Base-by-base conservation (phyloP, 345 rosid genomes). In the Syzygium grande region DNA sequence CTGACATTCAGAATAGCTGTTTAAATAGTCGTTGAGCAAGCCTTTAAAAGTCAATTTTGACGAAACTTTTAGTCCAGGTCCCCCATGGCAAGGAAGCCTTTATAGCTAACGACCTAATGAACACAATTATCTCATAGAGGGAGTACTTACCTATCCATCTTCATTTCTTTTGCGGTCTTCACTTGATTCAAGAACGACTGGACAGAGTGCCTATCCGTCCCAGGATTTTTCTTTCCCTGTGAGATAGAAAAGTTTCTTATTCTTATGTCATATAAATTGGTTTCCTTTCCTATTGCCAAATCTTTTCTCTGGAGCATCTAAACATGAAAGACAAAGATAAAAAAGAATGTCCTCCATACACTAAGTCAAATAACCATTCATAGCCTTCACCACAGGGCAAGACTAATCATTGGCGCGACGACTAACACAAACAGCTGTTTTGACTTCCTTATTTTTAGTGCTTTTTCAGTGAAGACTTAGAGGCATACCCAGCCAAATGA, bases 221-320 rank as follows among this genome's bases (percentile, higher is more conserved):
- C 95, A 30, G 98, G 98, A 89, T 95, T 95, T 91, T 92, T 95
- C 92, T 94, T 95, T 65, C 98, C 98, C 98, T 94, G 91, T 10
- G 16, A 84, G 38, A 52, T 10, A 16, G 2, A 84, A 79, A 54
- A 51, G 56, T 52, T n/a, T 52, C 61, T 43, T 58, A 52, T 22
- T 5, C 49, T 73, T 21, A 38, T 21, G 14, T 38, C 83, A 73
- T 73, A 38, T 19, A 73, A 73, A 73, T 68, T 38, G 15, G 38
- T 73, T 34, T 38, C 80, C 80, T 19, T 34, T 73, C 80, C 19
- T 38, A 19, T 19, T 73, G 49, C 49, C 83, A 73, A 73, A 73
- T 73, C 38, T 73, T 34, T 73, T 34, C 49, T 34, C 80, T 49
- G 14, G 38, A 73, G 25, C 83, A 38, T 73, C 38, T 73, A 73